Evolutionary conservation across 176 grass and related monocot genomes (phyloP).

Genomic region (Thalia dealbata): DNA sequence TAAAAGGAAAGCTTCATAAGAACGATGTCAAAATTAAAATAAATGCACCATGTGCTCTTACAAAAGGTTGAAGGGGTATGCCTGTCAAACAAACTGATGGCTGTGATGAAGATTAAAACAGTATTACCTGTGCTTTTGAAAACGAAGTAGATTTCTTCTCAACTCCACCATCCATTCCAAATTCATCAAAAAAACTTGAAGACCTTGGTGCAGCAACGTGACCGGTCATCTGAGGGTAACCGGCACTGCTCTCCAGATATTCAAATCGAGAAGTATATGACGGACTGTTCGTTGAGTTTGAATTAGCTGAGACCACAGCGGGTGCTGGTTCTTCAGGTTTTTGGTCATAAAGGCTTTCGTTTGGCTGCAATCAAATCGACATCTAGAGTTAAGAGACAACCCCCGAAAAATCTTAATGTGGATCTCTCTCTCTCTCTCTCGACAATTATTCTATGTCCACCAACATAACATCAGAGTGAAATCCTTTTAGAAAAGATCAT

Average conservation of each 20-base stretch:
- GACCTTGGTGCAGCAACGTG: slow-evolving; percentile 88
- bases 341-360: slow-evolving; percentile 89
- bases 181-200: slow-evolving; percentile 85
- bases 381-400: background rate
- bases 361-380: slow-evolving; percentile 40
- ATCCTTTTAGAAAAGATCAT: too few relatives aligned
- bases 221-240: slow-evolving; percentile 37
- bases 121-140: slow-evolving; percentile 71
- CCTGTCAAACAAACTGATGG: too few relatives aligned
- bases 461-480: background rate
- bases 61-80: background rate
- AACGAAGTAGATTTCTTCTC: slow-evolving; percentile 54
- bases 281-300: slow-evolving; percentile 26
- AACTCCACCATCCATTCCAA: slow-evolving; percentile 77
- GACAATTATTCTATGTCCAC: too few relatives aligned
- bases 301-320: slow-evolving; percentile 27
- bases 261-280: slow-evolving; percentile 76
- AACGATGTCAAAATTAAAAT: background rate
- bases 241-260: slow-evolving; percentile 51
- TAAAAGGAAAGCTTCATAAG: slow-evolving; percentile 5
- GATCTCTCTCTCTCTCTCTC: too few relatives aligned
- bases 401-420: background rate
- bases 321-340: slow-evolving; percentile 82
- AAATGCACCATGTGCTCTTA: background rate
- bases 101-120: background rate